Base-by-base conservation (phyloP, 2,329 filamentous ascomycete genomes). In the Onygenales sp. region DNA sequence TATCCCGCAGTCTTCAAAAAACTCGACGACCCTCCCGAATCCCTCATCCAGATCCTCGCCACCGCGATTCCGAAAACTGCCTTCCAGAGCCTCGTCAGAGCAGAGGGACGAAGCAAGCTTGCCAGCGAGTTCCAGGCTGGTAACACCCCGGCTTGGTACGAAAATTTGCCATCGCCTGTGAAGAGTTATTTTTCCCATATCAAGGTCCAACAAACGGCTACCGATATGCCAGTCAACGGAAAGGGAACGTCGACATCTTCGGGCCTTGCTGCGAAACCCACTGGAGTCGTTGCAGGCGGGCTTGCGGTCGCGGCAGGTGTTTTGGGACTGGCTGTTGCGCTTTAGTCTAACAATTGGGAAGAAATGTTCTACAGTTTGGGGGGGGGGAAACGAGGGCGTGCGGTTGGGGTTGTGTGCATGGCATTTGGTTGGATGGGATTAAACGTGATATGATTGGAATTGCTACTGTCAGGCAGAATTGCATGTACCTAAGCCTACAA, bases 141-240 rank as follows among this genome's bases (percentile, higher is more conserved):
- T 0, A 61, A 54, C 42, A 69, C 66, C 0, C 66, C 67, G 0
- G 55, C 57, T 33, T 69, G 67, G 67, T 70, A 69, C 21, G 46
- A 52, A 32, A 59, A 57, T 33, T 60, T 70, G 0, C 67, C 67
- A 0, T 57, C 60, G 5, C 61, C 64, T 2, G 63, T 66, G n/a
- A 63, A 69, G 56, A 64, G 57, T 42, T 69, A 68, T 52, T 55
- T 69, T 44, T 58, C 62, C 17, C 11, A 38, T 31, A 33, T 41
- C 45, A n/a, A 43, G 42, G 14, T 10, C 43, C 27, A 50, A 36
- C 14, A 45, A 2, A 50, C 39, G 5, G 47, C 44, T 2, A 44
- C 32, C 10, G 33, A 35, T 11, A 51, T 36, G 49, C 14, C 46
- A 39, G 17, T 49, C 17, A 41, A 50, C 10, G 21, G 36, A 13